These are phyloP conservation scores for Angophora floribunda DNA, from an alignment of 345 rosid genomes.

Conservation along the genomic window DNA sequence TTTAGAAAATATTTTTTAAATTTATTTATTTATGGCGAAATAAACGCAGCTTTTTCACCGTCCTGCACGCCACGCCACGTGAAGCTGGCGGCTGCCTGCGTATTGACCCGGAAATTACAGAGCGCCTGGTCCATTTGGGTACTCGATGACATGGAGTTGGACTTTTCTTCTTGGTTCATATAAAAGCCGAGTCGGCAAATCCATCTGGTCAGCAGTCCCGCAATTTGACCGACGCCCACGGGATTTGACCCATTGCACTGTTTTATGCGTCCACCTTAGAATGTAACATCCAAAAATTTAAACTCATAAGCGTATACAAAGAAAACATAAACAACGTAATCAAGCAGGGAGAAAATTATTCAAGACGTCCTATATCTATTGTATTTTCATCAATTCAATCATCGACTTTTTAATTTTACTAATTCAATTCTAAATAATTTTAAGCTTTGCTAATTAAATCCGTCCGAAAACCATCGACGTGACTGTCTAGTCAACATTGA, in stretches of 20 bases:
- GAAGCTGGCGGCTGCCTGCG: not conserved
- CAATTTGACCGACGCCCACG: not conserved
- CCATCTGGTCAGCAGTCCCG: not conserved
- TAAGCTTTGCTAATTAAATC: not conserved
- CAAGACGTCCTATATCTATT: too few relatives aligned
- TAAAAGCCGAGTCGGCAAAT: not conserved
- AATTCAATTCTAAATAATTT: too few relatives aligned
- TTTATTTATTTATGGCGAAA: not conserved
- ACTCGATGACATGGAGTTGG: not conserved
- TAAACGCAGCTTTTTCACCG: not conserved
- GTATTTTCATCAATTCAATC: too few relatives aligned
- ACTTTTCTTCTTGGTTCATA: not conserved
- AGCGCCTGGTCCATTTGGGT: not conserved
- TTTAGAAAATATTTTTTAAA: too few relatives aligned
- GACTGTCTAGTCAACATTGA: too few relatives aligned
- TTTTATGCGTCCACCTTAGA: not conserved
- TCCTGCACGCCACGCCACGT: not conserved
- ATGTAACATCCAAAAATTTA: not conserved
- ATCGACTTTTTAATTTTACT: not conserved
- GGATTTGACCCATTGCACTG: not conserved
- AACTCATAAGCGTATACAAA: not conserved
- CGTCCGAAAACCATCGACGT: rapidly evolving
- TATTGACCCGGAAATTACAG: not conserved
- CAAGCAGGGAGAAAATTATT: too few relatives aligned
- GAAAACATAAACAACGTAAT: too few relatives aligned